Conservation (phyloP, 306 rosid species). For the Quercus variabilis region DNA sequence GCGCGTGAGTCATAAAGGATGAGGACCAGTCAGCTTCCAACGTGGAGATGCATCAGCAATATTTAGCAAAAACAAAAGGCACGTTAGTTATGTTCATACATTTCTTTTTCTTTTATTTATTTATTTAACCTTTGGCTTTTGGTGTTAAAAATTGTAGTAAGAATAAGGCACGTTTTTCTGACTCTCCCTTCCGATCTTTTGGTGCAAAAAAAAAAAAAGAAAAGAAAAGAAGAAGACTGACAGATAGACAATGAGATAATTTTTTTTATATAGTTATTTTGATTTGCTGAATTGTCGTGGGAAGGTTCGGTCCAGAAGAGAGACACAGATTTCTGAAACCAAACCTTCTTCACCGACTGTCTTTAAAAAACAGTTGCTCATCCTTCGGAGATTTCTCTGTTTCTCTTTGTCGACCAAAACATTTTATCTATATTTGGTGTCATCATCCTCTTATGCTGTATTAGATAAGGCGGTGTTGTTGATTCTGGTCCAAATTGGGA, state of each 20-base stretch:
- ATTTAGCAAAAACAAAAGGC: not conserved
- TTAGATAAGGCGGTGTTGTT: no score
- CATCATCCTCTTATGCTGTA: no score
- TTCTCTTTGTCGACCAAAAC: no score
- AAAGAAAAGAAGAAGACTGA: not conserved
- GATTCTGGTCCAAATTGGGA: no score
- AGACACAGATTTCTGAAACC: not conserved
- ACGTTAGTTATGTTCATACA: not conserved
- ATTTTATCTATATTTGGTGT: no score
- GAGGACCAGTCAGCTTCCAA: not conserved
- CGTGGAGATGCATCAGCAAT: slow-evolving; percentile 15
- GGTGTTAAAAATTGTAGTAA: not conserved
- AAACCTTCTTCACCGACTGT: not conserved
- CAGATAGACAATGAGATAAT: not conserved
- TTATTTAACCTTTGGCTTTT: not conserved
- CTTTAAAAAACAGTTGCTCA: not conserved
- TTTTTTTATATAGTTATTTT: no score
- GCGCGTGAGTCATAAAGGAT: not conserved
- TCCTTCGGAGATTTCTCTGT: no score
- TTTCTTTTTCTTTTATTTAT: not conserved
- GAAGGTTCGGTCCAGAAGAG: not conserved
- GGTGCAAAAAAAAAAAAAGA: not conserved
- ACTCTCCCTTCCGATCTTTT: not conserved
- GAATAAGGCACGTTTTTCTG: not conserved
- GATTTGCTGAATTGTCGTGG: not conserved